Evolutionary conservation across 257 asterid genomes (phyloP).

Genomic region (Rhazya stricta): DNA sequence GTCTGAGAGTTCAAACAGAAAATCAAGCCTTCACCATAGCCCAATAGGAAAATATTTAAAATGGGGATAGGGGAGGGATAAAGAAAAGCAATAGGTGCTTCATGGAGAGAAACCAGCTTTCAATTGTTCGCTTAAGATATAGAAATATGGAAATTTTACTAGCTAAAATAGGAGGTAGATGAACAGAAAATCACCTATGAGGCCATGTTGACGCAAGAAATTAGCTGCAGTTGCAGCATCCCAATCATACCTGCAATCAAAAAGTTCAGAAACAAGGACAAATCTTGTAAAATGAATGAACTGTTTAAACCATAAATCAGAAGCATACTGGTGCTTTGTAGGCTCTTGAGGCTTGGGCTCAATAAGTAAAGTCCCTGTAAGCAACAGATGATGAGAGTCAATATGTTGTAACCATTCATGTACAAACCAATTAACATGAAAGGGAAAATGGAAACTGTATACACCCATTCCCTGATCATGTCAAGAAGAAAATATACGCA

Average conservation of each 20-base stretch:
- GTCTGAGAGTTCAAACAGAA: background rate
- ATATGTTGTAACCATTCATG: background rate
- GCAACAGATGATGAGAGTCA: constrained; percentile 9
- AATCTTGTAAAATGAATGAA: background rate
- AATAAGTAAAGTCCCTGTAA: constrained; percentile 79
- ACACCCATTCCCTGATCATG: too few relatives aligned
- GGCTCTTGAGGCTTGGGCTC: constrained; percentile 99
- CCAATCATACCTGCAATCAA: constrained; percentile 80
- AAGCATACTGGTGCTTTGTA: constrained; percentile 83
- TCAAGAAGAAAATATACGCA: background rate
- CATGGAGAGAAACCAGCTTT: background rate
- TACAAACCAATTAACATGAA: background rate
- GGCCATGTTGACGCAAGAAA: constrained; percentile 85
- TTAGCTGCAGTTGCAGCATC: constrained; percentile 97
- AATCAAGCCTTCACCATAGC: background rate
- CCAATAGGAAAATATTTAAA: background rate
- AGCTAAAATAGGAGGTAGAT: background rate
- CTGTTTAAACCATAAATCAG: background rate
- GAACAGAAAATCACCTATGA: constrained; percentile 45
- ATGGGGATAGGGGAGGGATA: background rate
- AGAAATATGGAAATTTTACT: background rate
- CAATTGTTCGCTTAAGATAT: background rate
- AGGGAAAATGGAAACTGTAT: background rate
- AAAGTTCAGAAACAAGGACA: constrained; percentile 4
- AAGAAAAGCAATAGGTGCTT: background rate